Evolutionary conservation across 805 yeast species (phyloP), one percentile per base, ranked within the genome.

Genomic region (Tetrapisispora iriomotensis): DNA sequence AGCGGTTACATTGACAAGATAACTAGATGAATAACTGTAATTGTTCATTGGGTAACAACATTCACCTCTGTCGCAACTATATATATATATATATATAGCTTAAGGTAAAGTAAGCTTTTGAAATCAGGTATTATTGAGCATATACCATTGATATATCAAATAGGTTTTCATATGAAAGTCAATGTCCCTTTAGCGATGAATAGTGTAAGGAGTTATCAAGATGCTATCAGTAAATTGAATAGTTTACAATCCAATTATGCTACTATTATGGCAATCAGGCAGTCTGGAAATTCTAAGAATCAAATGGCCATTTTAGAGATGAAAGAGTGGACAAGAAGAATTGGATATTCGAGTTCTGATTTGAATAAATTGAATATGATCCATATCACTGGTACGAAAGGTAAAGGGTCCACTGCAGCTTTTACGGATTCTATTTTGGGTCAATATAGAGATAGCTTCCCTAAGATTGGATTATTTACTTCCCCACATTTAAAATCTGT

Each of bases 341-440:
- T 77, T 9, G 94, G 90, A 0, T 80, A 81, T 50, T 50, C 61
- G 24, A 77, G 83, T 1, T 49, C 64, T 3, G 94, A 83, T 45
- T 77, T 85, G 55, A 75, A 88, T 62, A 70, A 62, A 44, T 60
- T 92, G 50, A 88, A 88, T 50, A 71, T 87, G 2, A 72, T 92
- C 30, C 99, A 92, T 55, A 81, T 94, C 27, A 88, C 99, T 0
- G 99, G 99, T 17, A 92, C 99, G 1, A 92, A 92, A 59, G 99
- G 99, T 12, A 92, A 92, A 64, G 99, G 99, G 1, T 87, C 96
- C 0, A 90, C 97, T 0, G 90, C 96, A 61, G 96, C 98, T 0
- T 92, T 92, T 56, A 75, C 87, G 2, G 83, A 84, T 51, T 77
- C 92, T 2, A 85, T 94, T 29, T 61, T 94, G 44, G 54, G 62